Evolutionary conservation across 305 asterid genomes (phyloP), one percentile per base, ranked within the genome.

Genomic region (Monarda citriodora): DNA sequence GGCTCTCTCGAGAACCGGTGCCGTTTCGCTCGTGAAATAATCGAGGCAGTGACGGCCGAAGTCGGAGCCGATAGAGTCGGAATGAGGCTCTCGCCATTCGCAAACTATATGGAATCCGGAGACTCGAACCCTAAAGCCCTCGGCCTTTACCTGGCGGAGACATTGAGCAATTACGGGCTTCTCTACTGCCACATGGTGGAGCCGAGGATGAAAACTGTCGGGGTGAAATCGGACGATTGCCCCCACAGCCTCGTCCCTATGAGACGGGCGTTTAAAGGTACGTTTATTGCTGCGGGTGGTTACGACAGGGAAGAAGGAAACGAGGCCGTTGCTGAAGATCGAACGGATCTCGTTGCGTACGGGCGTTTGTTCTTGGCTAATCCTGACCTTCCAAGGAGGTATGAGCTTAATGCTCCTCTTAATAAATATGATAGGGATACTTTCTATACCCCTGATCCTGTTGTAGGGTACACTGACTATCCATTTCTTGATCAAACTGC

Each of bases 1-100:
- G 89, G 95, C 11, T 79, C 89, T 25, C 66, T 86, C 3, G 89
- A 77, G 68, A 83, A 86, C 53, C 80, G 95, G 1, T 81, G 89
- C 47, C 71, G 87, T 4, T 81, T 86, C 10, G 85, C 82, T 32
- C 73, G 82, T 12, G 87, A 86, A 63, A 46, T 81, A 55, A 62
- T 59, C 9, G 84, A 83, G 63, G 88, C 88, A 14, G 63, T 83
- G 56, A 44, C 74, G 2, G 58, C 53, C 2, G 92, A 81, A 37
- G 52, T 81, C 2, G 95, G 95, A 54, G 69, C 85, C 17, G 23
- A 75, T 32, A 67, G 84, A 62, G 87, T 86, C 11, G 92, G 95
- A 21, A 74, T 86, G 3, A 66, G 87, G 69, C 83, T 86, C 16
- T 81, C 91, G 6, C 95, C 95, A 2, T 83, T 74, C 31, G 74